These are phyloP conservation scores for Kluyveromyces marxianus DNA, from an alignment of 1,139 yeast genomes.

Conservation along the genomic window DNA sequence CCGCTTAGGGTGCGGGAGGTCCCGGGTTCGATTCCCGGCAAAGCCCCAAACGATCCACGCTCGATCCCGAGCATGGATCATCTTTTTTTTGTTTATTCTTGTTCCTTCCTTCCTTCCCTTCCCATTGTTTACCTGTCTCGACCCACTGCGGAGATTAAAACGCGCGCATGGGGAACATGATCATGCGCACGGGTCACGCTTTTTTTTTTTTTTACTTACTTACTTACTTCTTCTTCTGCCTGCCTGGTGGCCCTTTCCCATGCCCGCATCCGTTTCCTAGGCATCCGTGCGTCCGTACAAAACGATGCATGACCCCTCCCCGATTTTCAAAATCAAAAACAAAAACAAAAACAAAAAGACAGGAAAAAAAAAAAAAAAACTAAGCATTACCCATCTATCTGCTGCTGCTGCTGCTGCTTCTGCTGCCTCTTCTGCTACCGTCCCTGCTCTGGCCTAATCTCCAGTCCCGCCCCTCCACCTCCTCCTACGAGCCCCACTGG, in stretches of 20 bases:
- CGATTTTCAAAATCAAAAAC: too few species aligned
- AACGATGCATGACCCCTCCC: conserved; percentile 1
- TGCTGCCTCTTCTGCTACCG: background rate
- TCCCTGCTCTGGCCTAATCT: background rate
- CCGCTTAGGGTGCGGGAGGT: conserved; percentile 36
- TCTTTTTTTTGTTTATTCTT: background rate
- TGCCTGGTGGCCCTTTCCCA: background rate
- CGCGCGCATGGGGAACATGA: too few species aligned
- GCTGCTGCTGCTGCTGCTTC: too few species aligned
- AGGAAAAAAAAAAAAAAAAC: too few species aligned
- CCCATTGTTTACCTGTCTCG: background rate
- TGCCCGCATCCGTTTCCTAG: too few species aligned
- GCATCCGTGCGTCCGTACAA: conserved; percentile 1
- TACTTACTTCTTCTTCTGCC: background rate
- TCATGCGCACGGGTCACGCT: too few species aligned
- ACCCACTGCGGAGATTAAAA: too few species aligned
- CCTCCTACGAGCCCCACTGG: background rate
- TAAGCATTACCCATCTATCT: too few species aligned
- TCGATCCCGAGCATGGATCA: background rate
- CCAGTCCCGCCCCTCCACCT: background rate
- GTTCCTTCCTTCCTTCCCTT: background rate
- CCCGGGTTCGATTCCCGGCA: conserved; percentile 37
- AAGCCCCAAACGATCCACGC: too few species aligned
- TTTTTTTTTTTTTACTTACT: background rate
- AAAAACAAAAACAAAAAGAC: too few species aligned